Evolutionary conservation across 1,284 basidiomycete species (phyloP).

Genomic region (Cutaneotrichosporon spelunceum): DNA sequence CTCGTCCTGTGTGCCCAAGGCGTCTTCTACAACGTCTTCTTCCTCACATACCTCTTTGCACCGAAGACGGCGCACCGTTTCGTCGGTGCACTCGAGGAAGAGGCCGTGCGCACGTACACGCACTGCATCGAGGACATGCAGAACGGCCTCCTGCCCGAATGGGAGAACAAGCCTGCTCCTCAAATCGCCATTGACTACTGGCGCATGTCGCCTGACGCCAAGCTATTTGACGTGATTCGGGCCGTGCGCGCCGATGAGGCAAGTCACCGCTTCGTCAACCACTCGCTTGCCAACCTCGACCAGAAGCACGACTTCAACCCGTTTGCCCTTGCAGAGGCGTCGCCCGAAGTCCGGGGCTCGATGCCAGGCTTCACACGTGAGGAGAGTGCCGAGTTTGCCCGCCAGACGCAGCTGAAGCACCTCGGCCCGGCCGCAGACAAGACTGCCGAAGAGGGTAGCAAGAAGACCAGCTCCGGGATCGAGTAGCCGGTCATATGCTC

Average conservation of each 20-base stretch:
- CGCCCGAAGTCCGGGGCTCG: conserved; percentile 73
- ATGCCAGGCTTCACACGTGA: conserved; percentile 69
- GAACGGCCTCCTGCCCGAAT: conserved; percentile 80
- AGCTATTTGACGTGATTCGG: conserved; percentile 79
- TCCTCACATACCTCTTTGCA: conserved; percentile 76
- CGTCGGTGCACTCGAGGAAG: conserved; percentile 91
- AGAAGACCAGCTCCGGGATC: background rate
- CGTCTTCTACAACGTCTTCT: conserved; percentile 87
- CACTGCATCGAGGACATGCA: conserved; percentile 79
- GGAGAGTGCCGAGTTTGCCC: conserved; percentile 60
- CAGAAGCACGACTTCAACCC: conserved; percentile 77
- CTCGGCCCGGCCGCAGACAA: background rate
- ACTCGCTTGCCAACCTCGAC: conserved; percentile 81
- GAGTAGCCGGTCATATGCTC: background rate
- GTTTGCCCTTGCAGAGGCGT: conserved; percentile 83
- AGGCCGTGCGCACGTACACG: conserved; percentile 86
- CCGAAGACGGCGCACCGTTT: conserved; percentile 87
- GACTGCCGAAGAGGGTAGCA: background rate
- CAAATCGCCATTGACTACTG: conserved; percentile 89
- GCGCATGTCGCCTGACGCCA: conserved; percentile 71
- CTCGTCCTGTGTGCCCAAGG: conserved; percentile 79
- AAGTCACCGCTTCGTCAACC: conserved; percentile 88
- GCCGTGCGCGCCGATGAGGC: conserved; percentile 90
- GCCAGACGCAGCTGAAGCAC: conserved; percentile 46
- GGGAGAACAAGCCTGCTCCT: conserved; percentile 70